Evolutionary conservation across 108 stramenopile species (phyloP).

Genomic region (Schizochytrium sp.): DNA sequence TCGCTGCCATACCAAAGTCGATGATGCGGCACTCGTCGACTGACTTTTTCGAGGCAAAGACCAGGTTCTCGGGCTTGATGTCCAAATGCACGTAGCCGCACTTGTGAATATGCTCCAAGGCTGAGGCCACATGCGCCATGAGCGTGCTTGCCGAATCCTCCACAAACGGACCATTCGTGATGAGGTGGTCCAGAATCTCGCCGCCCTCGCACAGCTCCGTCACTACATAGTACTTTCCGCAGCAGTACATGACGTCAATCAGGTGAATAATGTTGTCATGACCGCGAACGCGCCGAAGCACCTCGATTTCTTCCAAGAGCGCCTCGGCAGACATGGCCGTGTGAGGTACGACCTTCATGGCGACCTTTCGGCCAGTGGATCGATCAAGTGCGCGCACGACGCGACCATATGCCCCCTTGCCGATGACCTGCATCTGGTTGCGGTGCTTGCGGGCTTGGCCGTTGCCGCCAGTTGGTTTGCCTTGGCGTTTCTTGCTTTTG

Average conservation of each 20-base stretch:
- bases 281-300: background rate
- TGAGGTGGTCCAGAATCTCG: background rate
- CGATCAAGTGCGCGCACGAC: background rate
- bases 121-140: background rate
- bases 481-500: background rate
- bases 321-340: constrained; percentile 18
- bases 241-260: constrained; percentile 5
- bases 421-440: constrained; percentile 8
- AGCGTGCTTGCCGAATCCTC: background rate
- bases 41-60: background rate
- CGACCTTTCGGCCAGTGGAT: background rate
- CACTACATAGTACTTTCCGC: constrained; percentile 14
- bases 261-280: constrained; percentile 8
- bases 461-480: no score
- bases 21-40: background rate
- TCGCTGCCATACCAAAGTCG: constrained; percentile 3
- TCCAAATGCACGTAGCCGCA: constrained; percentile 2
- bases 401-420: constrained; percentile 1
- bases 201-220: constrained; percentile 20
- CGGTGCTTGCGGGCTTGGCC: background rate
- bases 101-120: constrained; percentile 3
- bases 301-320: constrained; percentile 3
- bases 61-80: constrained; percentile 22
- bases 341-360: constrained; percentile 15
- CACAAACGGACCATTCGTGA: background rate